Conservation (phyloP, 495 filamentous ascomycete species). For the Neurospora sp. region DNA sequence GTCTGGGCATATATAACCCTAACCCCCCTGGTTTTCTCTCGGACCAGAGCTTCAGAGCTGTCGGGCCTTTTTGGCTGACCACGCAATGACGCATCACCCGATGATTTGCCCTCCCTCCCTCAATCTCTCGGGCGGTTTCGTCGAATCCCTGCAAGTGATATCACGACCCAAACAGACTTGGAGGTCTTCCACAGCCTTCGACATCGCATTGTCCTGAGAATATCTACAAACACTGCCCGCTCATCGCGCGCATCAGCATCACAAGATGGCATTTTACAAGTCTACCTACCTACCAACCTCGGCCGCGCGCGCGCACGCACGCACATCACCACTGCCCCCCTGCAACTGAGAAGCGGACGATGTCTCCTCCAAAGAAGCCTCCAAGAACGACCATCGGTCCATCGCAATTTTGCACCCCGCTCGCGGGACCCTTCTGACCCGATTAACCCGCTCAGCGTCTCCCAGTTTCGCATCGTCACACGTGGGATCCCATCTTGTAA, state of each 20-base stretch:
- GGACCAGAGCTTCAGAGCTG: not conserved
- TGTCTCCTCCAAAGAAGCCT: not conserved
- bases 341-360: not conserved
- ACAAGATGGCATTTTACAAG: not conserved
- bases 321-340: not conserved
- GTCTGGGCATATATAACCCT: not conserved
- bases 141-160: not conserved
- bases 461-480: not conserved
- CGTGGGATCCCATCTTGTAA: not conserved
- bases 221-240: not conserved
- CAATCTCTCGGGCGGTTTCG: not conserved
- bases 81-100: not conserved
- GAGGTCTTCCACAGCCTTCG: not conserved
- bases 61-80: not conserved
- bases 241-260: not conserved
- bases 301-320: not conserved
- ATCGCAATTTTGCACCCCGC: not conserved
- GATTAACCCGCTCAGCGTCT: not conserved
- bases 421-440: not conserved
- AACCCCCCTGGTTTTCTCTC: not conserved
- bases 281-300: not conserved
- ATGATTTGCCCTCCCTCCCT: not conserved
- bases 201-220: not conserved
- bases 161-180: not conserved
- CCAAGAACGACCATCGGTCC: not conserved